A percentile compares a stretch with the other conserved stretches of the same genome.
These are phyloP conservation scores for Nectriaceae sp. DNA, from an alignment of 2,329 filamentous ascomycete genomes.

Conservation along the genomic window DNA sequence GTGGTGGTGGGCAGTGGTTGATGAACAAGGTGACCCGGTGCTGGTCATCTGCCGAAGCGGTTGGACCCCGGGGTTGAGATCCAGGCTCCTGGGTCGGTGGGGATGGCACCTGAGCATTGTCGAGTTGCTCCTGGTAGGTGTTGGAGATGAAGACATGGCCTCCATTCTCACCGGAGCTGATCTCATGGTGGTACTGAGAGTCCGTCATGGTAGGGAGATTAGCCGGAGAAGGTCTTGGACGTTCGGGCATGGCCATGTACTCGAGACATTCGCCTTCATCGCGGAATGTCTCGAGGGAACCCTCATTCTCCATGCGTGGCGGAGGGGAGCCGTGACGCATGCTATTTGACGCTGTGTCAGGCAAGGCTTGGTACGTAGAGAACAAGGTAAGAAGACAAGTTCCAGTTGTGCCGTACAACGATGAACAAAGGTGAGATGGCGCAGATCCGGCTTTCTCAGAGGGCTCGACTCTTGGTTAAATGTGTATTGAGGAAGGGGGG, in stretches of 20 bases:
- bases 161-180: neutral
- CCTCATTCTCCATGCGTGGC: too few relatives aligned
- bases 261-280: too few relatives aligned
- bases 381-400: neutral
- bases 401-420: neutral
- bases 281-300: too few relatives aligned
- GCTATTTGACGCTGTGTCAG: neutral
- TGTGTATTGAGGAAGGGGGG: neutral
- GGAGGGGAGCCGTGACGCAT: neutral
- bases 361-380: neutral
- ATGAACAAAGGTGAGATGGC: neutral
- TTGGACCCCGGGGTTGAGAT: neutral
- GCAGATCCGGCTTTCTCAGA: neutral
- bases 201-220: neutral
- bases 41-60: neutral
- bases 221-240: too few relatives aligned
- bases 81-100: neutral
- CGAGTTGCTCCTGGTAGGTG: neutral
- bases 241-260: neutral
- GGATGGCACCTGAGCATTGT: neutral
- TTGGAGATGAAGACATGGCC: neutral
- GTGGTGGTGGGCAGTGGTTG: neutral
- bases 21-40: neutral
- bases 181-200: neutral
- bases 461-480: neutral